Evolutionary conservation across 495 filamentous ascomycete genomes (phyloP), one percentile per base, ranked within the genome.

Genomic region (Penicillium diatomitis): DNA sequence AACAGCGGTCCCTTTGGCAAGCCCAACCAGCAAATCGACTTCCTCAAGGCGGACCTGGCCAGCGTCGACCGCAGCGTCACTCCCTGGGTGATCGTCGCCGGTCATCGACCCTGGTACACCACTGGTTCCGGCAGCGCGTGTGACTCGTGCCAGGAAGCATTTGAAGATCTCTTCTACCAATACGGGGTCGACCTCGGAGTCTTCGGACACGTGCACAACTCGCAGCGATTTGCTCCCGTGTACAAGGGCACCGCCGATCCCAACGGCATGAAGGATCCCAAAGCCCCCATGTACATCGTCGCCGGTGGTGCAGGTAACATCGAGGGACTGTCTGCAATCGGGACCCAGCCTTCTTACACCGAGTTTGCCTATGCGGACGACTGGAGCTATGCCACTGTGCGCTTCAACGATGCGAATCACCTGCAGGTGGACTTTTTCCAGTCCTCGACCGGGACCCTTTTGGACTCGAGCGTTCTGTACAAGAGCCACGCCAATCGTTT

Each of bases 171-270:
- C 7, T 60, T 82, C 31, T 77, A 77, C 58, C 66, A 71, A 41
- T 81, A 83, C 57, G 77, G 77, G 6, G 80, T 84, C 12, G 81
- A 84, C 51, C 59, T 84, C 6, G 78, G 66, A 31, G 71, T 83
- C 6, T 79, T 79, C 59, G 81, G 81, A 2, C 81, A 84, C 55
- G 74, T 77, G 12, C 81, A 84, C 51, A 79, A 77, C 58, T 76
- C 74, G 32, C 72, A 82, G 53, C 69, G 74, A 5, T 65, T 70
- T 30, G 35, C 56, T 3, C 70, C 74, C 0, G 63, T 77, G 6
- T 52, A 60, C 35, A 68, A 82, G 41, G 61, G 58, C 30, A 68
- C 57, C 0, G 71, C 67, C 0, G 72, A 75, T 41, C 48, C 70
- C 4, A 71, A 71, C 0, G 76, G 74, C 0, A 59, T 81, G 64